Evolutionary conservation across 83 land plant species (phyloP).

Genomic region (Picea mariana): DNA sequence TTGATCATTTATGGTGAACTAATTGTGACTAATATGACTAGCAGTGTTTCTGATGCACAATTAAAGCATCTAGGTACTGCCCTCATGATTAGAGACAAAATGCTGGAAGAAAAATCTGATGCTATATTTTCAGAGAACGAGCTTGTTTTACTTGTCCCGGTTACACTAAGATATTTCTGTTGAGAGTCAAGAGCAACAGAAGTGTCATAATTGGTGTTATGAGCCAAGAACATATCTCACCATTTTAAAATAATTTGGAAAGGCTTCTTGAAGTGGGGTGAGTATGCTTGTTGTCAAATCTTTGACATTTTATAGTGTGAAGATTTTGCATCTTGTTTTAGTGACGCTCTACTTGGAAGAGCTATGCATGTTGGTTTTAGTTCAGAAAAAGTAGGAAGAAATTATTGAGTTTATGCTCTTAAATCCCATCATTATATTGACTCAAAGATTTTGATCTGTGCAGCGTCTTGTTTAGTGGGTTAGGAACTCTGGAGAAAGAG

Average conservation of each 20-base stretch:
- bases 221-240: constrained; percentile 17
- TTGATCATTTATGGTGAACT: constrained; percentile 40
- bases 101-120: constrained; percentile 3
- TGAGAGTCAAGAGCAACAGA: constrained; percentile 16
- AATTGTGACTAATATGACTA: constrained; percentile 13
- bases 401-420: too few species aligned
- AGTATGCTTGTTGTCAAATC: constrained; percentile 23
- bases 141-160: constrained; percentile 56
- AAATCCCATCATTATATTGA: too few species aligned
- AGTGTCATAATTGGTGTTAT: neutral
- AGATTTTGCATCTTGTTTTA: constrained; percentile 2
- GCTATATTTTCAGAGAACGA: constrained; percentile 33
- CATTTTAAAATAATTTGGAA: constrained; percentile 41
- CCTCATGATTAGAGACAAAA: neutral
- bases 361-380: too few species aligned
- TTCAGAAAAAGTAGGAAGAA: too few species aligned
- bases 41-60: neutral
- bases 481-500: too few species aligned
- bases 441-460: too few species aligned
- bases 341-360: too few species aligned
- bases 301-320: constrained; percentile 31
- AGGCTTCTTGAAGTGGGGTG: constrained; percentile 45
- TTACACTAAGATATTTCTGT: constrained; percentile 48
- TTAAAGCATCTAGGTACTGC: constrained; percentile 10
- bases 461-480: too few species aligned